Evolutionary conservation across 495 filamentous ascomycete species (phyloP).

Genomic region (Monascus purpureus): DNA sequence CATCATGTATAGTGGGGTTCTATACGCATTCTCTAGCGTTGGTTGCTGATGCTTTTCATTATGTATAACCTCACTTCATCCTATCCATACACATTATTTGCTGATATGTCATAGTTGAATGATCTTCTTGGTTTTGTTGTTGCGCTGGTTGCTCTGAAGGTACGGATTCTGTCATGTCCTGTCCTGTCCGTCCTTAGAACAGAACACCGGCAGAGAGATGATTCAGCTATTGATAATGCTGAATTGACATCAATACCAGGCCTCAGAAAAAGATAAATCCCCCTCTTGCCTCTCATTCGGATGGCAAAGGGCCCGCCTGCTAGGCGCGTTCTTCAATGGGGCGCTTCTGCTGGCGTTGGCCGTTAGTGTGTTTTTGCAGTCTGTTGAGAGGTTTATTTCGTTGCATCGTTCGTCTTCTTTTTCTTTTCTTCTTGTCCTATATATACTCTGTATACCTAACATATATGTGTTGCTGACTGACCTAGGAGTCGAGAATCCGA

Average conservation of each 20-base stretch:
- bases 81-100: no score
- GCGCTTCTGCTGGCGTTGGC: slow-evolving; percentile 78
- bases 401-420: slow-evolving; percentile 5
- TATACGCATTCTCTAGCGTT: slow-evolving; percentile 59
- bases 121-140: slow-evolving; percentile 3
- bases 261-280: no score
- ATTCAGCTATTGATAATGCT: no score
- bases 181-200: no score
- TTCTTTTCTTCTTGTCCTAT: neutral
- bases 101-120: no score
- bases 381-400: slow-evolving; percentile 58
- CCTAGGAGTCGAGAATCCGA: slow-evolving; percentile 58
- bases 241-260: no score
- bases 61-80: slow-evolving; percentile 33
- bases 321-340: slow-evolving; percentile 78
- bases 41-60: slow-evolving; percentile 74
- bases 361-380: slow-evolving; percentile 78
- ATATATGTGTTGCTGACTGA: no score
- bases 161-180: no score
- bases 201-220: no score
- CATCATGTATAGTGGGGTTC: slow-evolving; percentile 50
- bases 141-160: neutral
- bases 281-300: slow-evolving; percentile 27
- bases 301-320: slow-evolving; percentile 76
- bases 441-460: no score